Evolutionary conservation across 2,329 filamentous ascomycete genomes (phyloP), one percentile per base, ranked within the genome.

Genomic region (Fusarium cyanostomum): DNA sequence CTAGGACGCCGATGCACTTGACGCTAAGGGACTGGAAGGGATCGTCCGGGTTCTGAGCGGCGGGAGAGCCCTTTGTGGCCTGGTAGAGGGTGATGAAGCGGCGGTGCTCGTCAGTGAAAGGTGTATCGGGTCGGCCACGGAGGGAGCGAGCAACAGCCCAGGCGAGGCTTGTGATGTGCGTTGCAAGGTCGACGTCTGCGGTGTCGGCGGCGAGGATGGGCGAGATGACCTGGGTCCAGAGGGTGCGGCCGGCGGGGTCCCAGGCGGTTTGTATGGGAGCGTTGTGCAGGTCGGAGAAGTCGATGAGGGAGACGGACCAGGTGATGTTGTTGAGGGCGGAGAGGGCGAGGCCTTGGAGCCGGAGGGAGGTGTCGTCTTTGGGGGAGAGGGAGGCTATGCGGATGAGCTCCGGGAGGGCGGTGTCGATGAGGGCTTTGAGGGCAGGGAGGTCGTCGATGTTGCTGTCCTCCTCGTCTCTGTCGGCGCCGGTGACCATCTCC

Each of bases 51-150:
- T 75, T 70, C 43, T 66, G 50, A 53, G 60, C 52, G 49, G 66
- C 66, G 30, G 66, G 43, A 11, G 69, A 68, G 31, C 71, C 74
- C 68, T 79, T 82, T 18, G 85, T 85, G 21, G 86, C 86, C 45
- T 87, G 84, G 73, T 89, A 89, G 21, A 90, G 79, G 10, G 86
- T 79, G 69, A 90, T 88, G 75, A 90, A 89, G 64, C 84, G 86
- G 60, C 80, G 79, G 60, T 87, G 86, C 73, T 89, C 86, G 44
- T 80, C 81, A 28, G 78, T 78, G 34, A 78, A 71, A 4, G 86
- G 75, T 6, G 83, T 80, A 1, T 83, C 78, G 39, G 77, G 69
- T 12, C 81, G 81, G 57, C 81, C 79, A 42, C 71, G 70, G 15
- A 88, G 78, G 50, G 81, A 84, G 46, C 86, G 83, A 26, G 87